These are phyloP conservation scores for Rhodotorula taiwanensis DNA, from an alignment of 768 basidiomycete species.

Conservation along the genomic window DNA sequence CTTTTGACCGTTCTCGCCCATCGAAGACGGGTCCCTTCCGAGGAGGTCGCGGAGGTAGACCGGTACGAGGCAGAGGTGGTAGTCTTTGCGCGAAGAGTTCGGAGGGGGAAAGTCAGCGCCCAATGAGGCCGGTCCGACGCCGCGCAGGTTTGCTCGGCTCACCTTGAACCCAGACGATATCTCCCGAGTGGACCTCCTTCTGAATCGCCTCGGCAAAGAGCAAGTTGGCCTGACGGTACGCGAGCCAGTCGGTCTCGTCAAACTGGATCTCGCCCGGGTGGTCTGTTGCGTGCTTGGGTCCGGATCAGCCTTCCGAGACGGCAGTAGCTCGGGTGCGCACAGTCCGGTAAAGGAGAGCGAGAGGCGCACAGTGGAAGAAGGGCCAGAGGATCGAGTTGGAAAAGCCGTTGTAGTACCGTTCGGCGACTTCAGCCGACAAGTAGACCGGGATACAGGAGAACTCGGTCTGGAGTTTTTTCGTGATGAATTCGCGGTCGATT, in stretches of 20 bases:
- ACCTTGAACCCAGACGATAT: constrained; percentile 96
- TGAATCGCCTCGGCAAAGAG: constrained; percentile 85
- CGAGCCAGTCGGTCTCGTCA: constrained; percentile 96
- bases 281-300: constrained; percentile 20
- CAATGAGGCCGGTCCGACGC: no score
- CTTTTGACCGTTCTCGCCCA: constrained; percentile 55
- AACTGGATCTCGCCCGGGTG: constrained; percentile 99
- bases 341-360: no score
- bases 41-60: constrained; percentile 86
- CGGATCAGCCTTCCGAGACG: no score
- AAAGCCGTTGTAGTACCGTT: constrained; percentile 96
- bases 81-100: constrained; percentile 51
- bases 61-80: constrained; percentile 94
- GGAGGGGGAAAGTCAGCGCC: no score
- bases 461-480: constrained; percentile 86
- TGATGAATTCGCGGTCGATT: constrained; percentile 83
- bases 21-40: constrained; percentile 46
- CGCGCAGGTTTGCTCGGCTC: constrained; percentile 1
- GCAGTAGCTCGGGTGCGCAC: no score
- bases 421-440: constrained; percentile 95
- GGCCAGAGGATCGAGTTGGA: constrained; percentile 99
- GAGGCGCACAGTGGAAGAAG: constrained; percentile 67
- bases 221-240: constrained; percentile 93
- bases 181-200: constrained; percentile 67
- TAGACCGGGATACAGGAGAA: constrained; percentile 97